A percentile compares a stretch with the other conserved stretches of the same genome.
Evolutionary conservation across 139 green algal genomes (phyloP).

Genomic region (Nannochloris sp.): DNA sequence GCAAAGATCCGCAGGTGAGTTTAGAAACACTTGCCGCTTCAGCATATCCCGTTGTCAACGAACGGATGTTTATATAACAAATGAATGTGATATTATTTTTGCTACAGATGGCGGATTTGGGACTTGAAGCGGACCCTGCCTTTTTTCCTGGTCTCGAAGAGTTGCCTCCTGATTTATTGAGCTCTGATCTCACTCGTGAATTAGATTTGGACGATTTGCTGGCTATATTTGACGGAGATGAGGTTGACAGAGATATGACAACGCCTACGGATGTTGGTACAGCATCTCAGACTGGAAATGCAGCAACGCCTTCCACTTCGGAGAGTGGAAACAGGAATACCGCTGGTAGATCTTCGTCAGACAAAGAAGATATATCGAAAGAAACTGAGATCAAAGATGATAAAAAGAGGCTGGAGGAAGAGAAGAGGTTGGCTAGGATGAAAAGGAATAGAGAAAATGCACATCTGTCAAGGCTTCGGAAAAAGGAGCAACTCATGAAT

Average conservation of each 20-base stretch:
- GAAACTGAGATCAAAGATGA: not conserved
- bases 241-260: not conserved
- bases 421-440: constrained; percentile 18
- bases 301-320: constrained; percentile 14
- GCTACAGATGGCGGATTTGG: no score
- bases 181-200: not conserved
- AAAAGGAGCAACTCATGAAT: constrained; percentile 56
- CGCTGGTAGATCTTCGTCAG: not conserved
- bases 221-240: not conserved
- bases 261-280: no score
- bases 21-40: no score
- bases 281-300: no score
- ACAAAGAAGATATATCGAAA: not conserved
- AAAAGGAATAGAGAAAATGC: constrained; percentile 60
- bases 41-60: no score
- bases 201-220: constrained; percentile 1
- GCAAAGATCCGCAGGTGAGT: no score
- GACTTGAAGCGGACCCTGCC: no score
- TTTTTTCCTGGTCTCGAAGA: not conserved
- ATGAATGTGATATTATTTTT: no score
- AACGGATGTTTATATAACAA: no score
- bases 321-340: constrained; percentile 19
- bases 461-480: constrained; percentile 55
- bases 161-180: not conserved
- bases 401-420: not conserved